Evolutionary conservation across 75 land plant genomes (phyloP).

Genomic region (Pinus albicaulis): DNA sequence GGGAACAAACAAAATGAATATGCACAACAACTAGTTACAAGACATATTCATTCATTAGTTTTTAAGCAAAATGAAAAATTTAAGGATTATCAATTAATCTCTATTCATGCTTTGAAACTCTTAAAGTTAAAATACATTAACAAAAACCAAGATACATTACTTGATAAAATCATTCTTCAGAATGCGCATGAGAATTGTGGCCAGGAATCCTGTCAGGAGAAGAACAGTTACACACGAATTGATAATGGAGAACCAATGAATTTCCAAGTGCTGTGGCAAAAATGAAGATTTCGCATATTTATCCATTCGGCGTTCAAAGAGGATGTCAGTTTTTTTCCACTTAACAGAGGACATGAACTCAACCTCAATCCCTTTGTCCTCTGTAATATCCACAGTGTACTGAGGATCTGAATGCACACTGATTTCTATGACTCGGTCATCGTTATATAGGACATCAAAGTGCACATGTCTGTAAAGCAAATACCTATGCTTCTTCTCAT

Average conservation of each 20-base stretch:
- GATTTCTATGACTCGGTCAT: slow-evolving; percentile 78
- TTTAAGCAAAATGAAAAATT: background rate
- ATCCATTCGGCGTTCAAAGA: slow-evolving; percentile 67
- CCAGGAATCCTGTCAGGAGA: slow-evolving; percentile 76
- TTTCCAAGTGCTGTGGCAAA: slow-evolving; percentile 58
- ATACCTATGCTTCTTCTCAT: slow-evolving; percentile 30
- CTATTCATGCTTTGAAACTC: background rate
- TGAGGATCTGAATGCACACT: slow-evolving; percentile 63
- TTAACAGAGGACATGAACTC: slow-evolving; percentile 68
- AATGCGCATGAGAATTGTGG: slow-evolving; percentile 78
- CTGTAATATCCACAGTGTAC: slow-evolving; percentile 64
- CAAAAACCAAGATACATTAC: slow-evolving; percentile 32
- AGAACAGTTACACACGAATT: slow-evolving; percentile 80
- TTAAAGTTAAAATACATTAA: background rate
- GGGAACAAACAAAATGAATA: slow-evolving; percentile 1
- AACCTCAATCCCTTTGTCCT: slow-evolving; percentile 55
- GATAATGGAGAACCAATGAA: slow-evolving; percentile 91
- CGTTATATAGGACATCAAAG: slow-evolving; percentile 68
- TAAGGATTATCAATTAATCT: background rate
- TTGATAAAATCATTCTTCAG: slow-evolving; percentile 89
- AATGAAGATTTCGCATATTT: slow-evolving; percentile 67
- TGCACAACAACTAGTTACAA: background rate
- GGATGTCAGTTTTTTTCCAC: slow-evolving; percentile 56
- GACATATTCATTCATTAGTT: background rate
- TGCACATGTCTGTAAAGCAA: slow-evolving; percentile 69